Base-by-base conservation (phyloP, 1,284 basidiomycete species). In the Tylopilus orsonianus region DNA sequence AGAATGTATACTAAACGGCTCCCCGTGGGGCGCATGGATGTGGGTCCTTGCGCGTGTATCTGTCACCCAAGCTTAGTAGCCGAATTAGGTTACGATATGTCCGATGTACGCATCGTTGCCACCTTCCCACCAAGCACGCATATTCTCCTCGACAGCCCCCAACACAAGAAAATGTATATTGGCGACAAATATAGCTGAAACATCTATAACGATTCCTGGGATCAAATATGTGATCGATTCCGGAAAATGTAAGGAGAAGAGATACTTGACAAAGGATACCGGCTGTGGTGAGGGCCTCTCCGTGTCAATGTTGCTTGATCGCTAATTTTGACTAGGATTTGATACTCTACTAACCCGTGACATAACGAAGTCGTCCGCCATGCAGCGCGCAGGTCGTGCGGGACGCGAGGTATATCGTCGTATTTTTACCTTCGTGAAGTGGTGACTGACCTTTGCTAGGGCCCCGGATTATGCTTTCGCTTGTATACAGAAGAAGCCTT, bases 141-240 rank as follows among this genome's bases (percentile, higher is more conserved):
- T 90, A 53, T 97, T 97, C 67, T 67, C 72, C 1, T 71, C 82
- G 1, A 75, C 91, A 1, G 85, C 91, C 3, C 64, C 79, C 0
- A 78, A 84, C 43, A 84, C 81, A 1, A 83, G 96, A 40, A 94
- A 97, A 66, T 88, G 95, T 62, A 92, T 98, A 49, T 76, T 99
- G 23, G 88, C 93, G 0, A 97, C 94, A 13, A 97, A 97, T 68
- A 93, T 97, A 44, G 94, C 96, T n/a, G 96, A 99, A 69, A 99
- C 97, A 0, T 93, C 90, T 19, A 91, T 99, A 67, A 99, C 96
- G 4, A 97, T 99, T 60, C 93, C 95, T 5, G 95, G 95, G 2
- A 87, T 99, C 46, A 87, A 83, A 50, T 98, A 93, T 65, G 96
- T 99, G 7, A 87, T 99, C 41, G 96, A 99, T 68, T 87, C 90